phyloP scores from a whole-genome alignment of 2,329 filamentous ascomycete genomes.

The Ascochyta rabiei region DNA sequence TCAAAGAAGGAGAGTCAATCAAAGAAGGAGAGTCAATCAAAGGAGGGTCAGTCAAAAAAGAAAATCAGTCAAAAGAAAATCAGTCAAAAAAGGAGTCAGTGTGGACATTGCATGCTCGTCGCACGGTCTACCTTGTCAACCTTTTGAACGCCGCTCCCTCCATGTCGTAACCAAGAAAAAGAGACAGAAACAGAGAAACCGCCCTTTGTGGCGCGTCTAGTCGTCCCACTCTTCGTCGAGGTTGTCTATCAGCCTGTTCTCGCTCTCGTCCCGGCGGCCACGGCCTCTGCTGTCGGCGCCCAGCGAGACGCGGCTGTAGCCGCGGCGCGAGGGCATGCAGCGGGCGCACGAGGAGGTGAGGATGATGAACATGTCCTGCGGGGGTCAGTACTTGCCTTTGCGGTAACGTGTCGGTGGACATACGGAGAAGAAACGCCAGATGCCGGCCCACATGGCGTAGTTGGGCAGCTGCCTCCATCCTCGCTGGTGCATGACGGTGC shows the following conservation, averaged over 20 bases:
- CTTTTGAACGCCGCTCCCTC: background rate
- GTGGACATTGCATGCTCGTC: too few species aligned
- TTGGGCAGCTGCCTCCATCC: constrained; percentile 97
- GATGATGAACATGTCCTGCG: constrained; percentile 67
- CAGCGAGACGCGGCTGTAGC: constrained; percentile 70
- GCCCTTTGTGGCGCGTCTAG: constrained; percentile 29
- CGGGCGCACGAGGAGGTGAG: constrained; percentile 72
- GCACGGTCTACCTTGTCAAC: background rate
- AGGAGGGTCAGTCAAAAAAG: too few species aligned
- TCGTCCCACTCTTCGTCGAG: constrained; percentile 98
- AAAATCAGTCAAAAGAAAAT: too few species aligned
- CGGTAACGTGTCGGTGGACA: background rate
- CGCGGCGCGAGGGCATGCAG: constrained; percentile 67
- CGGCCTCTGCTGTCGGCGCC: constrained; percentile 50
- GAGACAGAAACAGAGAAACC: background rate
- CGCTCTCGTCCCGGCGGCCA: constrained; percentile 69
- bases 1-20: too few species aligned
- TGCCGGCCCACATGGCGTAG: constrained; percentile 88
- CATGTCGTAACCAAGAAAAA: background rate
- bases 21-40: too few species aligned
- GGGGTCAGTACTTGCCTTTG: constrained; percentile 10
- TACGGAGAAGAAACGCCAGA: constrained; percentile 84
- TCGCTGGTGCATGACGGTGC: constrained; percentile 89
- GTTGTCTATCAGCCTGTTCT: constrained; percentile 94
- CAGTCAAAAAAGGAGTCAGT: background rate